Evolutionary conservation across 2,329 filamentous ascomycete species (phyloP), one percentile per base, ranked within the genome.

Genomic region (Aspergillus sergii): DNA sequence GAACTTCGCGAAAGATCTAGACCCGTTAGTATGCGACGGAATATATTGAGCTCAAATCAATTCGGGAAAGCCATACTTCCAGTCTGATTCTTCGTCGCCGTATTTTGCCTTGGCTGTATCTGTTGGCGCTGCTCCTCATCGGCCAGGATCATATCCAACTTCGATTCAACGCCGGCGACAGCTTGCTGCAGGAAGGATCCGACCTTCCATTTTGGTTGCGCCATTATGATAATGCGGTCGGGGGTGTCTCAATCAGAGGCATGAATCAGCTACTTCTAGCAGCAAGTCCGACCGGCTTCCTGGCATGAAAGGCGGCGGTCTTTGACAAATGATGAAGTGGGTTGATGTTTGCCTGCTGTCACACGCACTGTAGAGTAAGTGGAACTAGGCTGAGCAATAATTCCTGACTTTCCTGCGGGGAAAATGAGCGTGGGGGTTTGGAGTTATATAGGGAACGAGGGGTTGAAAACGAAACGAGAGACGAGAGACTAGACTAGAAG

Each of bases 91-190:
- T 71, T 69, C 64, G 67, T 76, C 66, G 67, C 61, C 14, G 67
- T 63, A 32, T 69, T 62, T 36, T 64, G 63, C 51, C 73, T 78
- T 58, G 70, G 62, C 21, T 69, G 63, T 41, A 48, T 28, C 6
- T 65, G 64, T 41, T 69, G 65, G n/a, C 63, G 65, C 8, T 67
- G 60, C 30, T 69, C 88, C 60, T 92, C 89, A 69, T 97, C 94
- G 59, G 93, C 89, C 64, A 99, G 85, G 63, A 99, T 96, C 57
- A 88, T 94, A 77, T 99, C 95, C 64, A 99, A 86, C 50, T 92
- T 89, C 64, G 94, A 96, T 81, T 99, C 95, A 62, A 99, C 91
- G 64, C 94, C 94, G 60, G 94, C 93, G 64, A 98, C 93, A 67
- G 94, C 94, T 78, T 94, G 92, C 68, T 93, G 91, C 64, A 97